Conservation (phyloP, 148 eudicot species). For the Rheum nobile region DNA sequence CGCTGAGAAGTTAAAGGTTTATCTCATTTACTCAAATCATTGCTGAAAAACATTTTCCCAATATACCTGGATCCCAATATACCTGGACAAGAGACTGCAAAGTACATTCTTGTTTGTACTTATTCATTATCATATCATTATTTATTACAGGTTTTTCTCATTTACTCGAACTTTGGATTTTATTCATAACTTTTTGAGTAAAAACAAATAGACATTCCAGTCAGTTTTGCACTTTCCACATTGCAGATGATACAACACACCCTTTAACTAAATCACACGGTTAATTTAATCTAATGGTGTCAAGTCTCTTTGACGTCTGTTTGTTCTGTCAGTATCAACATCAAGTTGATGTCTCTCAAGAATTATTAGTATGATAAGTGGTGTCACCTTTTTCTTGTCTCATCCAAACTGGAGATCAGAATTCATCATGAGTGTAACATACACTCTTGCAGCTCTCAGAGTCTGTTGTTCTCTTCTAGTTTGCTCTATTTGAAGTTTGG, state of each 20-base stretch:
- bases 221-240: not conserved
- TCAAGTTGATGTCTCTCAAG: not conserved
- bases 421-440: not conserved
- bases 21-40: slow-evolving; percentile 10
- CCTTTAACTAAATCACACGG: not conserved
- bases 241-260: not conserved
- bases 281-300: not conserved
- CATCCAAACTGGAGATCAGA: not conserved
- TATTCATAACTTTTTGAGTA: not conserved
- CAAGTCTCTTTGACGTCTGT: not conserved
- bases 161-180: not conserved
- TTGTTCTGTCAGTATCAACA: not conserved
- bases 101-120: not conserved
- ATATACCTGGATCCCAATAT: not conserved
- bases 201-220: not conserved
- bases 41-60: not conserved
- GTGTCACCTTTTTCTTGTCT: not conserved
- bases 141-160: not conserved
- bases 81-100: not conserved
- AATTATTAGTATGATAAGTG: not conserved
- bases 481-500: not conserved
- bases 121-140: not conserved
- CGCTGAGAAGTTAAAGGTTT: slow-evolving; percentile 82
- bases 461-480: not conserved
- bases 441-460: not conserved